These are phyloP conservation scores for Phaffomyces antillensis DNA, from an alignment of 805 yeast genomes.

Conservation along the genomic window DNA sequence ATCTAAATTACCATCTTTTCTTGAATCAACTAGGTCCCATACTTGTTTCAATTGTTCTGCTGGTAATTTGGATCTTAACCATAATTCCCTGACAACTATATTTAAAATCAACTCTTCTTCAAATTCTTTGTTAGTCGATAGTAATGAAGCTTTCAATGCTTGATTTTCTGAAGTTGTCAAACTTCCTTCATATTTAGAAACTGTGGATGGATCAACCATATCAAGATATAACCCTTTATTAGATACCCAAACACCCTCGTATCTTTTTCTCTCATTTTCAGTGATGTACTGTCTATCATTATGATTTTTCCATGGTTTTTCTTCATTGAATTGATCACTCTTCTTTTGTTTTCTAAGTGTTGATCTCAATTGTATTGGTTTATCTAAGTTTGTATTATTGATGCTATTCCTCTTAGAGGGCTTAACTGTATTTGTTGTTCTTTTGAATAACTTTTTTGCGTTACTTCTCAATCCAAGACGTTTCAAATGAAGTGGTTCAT, in stretches of 20 bases:
- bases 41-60: slow-evolving; percentile 50
- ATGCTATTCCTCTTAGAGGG: background rate
- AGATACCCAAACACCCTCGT: slow-evolving; percentile 92
- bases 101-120: slow-evolving; percentile 27
- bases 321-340: slow-evolving; percentile 58
- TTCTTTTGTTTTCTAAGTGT: slow-evolving; percentile 23
- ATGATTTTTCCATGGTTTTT: slow-evolving; percentile 93
- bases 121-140: slow-evolving; percentile 22
- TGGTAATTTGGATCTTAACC: slow-evolving; percentile 74
- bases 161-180: slow-evolving; percentile 15
- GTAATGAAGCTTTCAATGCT: slow-evolving; percentile 22
- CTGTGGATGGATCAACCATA: slow-evolving; percentile 12
- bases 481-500: slow-evolving; percentile 4
- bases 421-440: slow-evolving; percentile 11
- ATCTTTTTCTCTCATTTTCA: slow-evolving; percentile 72
- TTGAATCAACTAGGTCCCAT: slow-evolving; percentile 65
- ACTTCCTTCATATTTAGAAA: slow-evolving; percentile 14
- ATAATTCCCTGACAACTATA: slow-evolving; percentile 63
- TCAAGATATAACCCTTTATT: slow-evolving; percentile 63
- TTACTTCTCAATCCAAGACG: slow-evolving; percentile 5
- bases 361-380: slow-evolving; percentile 20
- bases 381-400: background rate
- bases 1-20: slow-evolving; percentile 67
- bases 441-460: slow-evolving; percentile 12
- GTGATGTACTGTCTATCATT: slow-evolving; percentile 44